Base-by-base conservation (phyloP, 2,329 filamentous ascomycete genomes). In the Aspergillus tanneri region DNA sequence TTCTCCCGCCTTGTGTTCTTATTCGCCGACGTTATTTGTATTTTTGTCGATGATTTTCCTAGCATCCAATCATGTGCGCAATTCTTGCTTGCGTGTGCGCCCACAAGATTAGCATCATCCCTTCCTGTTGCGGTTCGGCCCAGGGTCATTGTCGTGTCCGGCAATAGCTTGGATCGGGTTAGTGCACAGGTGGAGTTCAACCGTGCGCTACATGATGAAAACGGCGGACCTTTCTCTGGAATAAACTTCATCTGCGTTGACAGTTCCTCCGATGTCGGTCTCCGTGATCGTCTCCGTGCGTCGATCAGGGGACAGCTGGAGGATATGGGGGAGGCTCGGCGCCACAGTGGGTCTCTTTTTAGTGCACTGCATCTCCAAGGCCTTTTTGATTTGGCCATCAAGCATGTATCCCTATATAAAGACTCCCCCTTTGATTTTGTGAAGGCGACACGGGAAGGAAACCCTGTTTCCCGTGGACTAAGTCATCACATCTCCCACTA, bases 1-100 rank as follows among this genome's bases (percentile, higher is more conserved):
- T 58, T 35, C 49, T 47, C 42, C 10, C 37, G 37, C 8, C 42
- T 62, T 6, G 37, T 62, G 10, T 61, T 62, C 46, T n/a, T 56
- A 19, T 61, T 62, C 18, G 49, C 41, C 2, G 56, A 62, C 51
- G 21, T 60, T 3, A 35, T 62, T 52, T 62, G 38, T 23, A 55
- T 62, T 18, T 61, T 59, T 25, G 30, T 56, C 4, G 44, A 57
- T 21, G 41, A 61, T 22, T 11, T 46, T 41, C 8, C 28, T 7
- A 25, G 24, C 4, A 39, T 56, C 18, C 12, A 52, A 28, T 38
- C 47, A 10, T 30, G 46, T 22, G n/a, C 47, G 9, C 6, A 45
- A 5, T 54, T 61, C 23, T 41, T 58, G 2, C 8, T 42, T 1
- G 27, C 11, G 3, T 56, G 12, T 19, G 36, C 44, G 2, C 1